phyloP scores from a whole-genome alignment of 352 stramenopile species.

The Labyrinthula sp. region DNA sequence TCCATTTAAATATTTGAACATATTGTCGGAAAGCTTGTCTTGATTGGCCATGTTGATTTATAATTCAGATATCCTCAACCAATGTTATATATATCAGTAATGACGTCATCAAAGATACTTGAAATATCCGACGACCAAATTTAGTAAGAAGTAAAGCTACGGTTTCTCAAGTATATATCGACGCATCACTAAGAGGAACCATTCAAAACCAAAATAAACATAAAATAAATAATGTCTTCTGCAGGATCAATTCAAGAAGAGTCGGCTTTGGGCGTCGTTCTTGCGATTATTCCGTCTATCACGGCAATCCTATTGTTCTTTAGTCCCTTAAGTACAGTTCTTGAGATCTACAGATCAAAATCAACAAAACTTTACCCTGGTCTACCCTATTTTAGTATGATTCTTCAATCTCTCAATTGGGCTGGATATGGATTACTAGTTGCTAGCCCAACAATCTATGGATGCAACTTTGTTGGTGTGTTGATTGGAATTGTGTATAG shows the following conservation, averaged over 20 bases:
- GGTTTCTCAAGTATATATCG: too few species aligned
- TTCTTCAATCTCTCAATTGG: slow-evolving; percentile 6
- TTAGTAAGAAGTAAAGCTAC: too few species aligned
- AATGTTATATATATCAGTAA: too few species aligned
- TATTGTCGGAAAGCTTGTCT: too few species aligned
- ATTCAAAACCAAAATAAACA: too few species aligned
- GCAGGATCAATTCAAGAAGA: slow-evolving; percentile 4
- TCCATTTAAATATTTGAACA: too few species aligned
- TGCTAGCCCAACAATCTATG: neutral
- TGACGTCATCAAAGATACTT: too few species aligned
- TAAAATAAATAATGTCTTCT: too few species aligned
- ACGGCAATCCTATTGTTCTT: slow-evolving; percentile 19
- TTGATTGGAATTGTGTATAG: slow-evolving; percentile 12
- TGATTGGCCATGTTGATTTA: too few species aligned
- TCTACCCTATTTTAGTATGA: slow-evolving; percentile 21
- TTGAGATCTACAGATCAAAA: slow-evolving; percentile 7
- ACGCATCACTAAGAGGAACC: too few species aligned
- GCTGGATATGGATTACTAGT: slow-evolving; percentile 11
- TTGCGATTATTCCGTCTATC: neutral
- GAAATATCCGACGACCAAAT: too few species aligned
- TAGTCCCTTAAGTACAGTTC: slow-evolving; percentile 7
- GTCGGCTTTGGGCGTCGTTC: slow-evolving; percentile 4
- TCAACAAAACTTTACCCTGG: slow-evolving; percentile 4
- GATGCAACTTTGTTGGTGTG: slow-evolving; percentile 14
- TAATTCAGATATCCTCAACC: too few species aligned